Conservation (phyloP, 257 asterid genomes). For the Phtheirospermum japonicum region DNA sequence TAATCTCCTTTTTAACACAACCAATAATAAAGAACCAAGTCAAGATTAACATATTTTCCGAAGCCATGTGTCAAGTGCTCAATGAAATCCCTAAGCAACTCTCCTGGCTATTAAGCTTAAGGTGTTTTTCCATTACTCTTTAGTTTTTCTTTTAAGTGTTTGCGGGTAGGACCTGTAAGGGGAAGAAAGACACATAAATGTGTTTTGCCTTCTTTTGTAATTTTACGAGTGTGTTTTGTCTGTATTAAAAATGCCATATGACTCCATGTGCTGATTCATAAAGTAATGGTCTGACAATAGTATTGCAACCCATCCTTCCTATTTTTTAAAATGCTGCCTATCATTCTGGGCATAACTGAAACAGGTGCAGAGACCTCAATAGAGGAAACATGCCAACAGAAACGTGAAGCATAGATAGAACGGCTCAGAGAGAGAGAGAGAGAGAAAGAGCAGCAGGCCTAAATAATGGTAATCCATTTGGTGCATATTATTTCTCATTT, state of each 20-base stretch:
- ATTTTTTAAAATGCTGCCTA: neutral
- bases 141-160: conserved; percentile 3
- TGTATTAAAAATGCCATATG: neutral
- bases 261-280: neutral
- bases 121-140: no score
- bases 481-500: no score
- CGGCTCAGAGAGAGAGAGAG: no score
- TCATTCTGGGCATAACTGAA: conserved; percentile 1
- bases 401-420: no score
- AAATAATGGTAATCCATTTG: no score
- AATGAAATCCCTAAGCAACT: no score
- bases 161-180: neutral
- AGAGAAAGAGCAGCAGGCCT: no score
- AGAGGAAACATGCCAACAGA: neutral
- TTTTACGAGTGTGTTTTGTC: neutral
- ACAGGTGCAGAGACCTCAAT: neutral
- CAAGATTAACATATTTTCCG: neutral
- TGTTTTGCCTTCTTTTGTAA: neutral
- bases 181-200: neutral
- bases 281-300: neutral
- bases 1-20: neutral
- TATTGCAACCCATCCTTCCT: neutral
- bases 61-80: neutral
- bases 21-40: no score
- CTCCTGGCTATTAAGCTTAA: no score